Percentiles rank a stretch among this genome's conserved stretches.
These are phyloP conservation scores for Apiospora saccharicola DNA, from an alignment of 2,329 filamentous ascomycete genomes.

Conservation along the genomic window DNA sequence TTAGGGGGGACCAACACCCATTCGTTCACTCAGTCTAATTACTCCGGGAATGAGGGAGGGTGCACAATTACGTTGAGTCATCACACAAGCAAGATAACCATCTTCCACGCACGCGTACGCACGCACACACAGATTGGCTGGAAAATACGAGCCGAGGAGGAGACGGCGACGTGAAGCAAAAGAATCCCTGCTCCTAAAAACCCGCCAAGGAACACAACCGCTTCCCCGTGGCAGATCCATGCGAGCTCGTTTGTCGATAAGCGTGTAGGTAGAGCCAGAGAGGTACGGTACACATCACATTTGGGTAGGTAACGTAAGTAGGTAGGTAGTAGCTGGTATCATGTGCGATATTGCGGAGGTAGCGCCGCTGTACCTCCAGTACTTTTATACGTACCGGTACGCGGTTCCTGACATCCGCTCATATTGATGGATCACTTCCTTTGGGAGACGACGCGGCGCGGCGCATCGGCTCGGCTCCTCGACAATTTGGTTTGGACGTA, in stretches of 20 bases:
- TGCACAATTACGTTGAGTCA: slow-evolving; percentile 12
- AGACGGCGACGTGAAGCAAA: background rate
- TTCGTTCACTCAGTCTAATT: background rate
- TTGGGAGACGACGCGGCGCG: background rate
- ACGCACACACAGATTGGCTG: background rate
- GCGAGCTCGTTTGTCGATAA: slow-evolving; percentile 16
- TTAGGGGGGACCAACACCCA: background rate
- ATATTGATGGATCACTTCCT: slow-evolving; percentile 5
- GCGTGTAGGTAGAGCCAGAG: background rate
- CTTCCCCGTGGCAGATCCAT: background rate
- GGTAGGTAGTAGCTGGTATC: too few relatives aligned
- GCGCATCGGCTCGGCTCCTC: slow-evolving; percentile 11
- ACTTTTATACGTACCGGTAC: background rate
- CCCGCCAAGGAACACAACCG: background rate
- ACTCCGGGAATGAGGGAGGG: slow-evolving; percentile 8
- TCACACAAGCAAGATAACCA: background rate
- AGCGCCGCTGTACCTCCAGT: background rate
- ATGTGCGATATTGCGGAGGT: slow-evolving; percentile 5
- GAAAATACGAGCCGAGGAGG: slow-evolving; percentile 4
- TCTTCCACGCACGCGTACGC: background rate
- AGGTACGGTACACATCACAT: background rate
- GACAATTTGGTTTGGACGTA: background rate
- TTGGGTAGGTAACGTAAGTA: too few relatives aligned
- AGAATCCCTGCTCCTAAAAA: background rate
- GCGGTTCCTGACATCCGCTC: slow-evolving; percentile 12